phyloP scores from a whole-genome alignment of 2,329 filamentous ascomycete genomes.

The Hymenoscyphus albidus region DNA sequence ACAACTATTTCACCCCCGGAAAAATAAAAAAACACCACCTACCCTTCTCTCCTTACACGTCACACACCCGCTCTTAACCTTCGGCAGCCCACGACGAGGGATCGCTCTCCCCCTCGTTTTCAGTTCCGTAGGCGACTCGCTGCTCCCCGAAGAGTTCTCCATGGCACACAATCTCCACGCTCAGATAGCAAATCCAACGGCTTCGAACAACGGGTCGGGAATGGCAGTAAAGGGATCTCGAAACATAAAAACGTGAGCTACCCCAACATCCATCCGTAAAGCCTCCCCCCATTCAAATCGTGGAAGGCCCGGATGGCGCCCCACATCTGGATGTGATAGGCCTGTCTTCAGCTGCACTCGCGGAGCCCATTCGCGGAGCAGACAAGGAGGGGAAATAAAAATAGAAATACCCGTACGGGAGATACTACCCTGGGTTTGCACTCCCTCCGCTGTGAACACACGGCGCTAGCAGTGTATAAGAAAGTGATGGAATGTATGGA shows the following conservation, averaged over 20 bases:
- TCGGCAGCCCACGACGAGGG: slow-evolving; percentile 1
- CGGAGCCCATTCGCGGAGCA: background rate
- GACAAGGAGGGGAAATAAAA: background rate
- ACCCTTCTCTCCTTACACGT: slow-evolving; percentile 1
- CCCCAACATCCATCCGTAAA: background rate
- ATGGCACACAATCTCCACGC: background rate
- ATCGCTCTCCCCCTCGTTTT: background rate
- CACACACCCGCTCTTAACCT: background rate
- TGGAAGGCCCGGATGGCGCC: background rate
- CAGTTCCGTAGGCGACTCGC: background rate
- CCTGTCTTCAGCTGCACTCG: background rate
- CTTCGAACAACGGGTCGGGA: background rate
- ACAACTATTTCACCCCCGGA: background rate
- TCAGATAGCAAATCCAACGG: background rate
- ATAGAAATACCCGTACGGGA: background rate
- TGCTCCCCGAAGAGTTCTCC: background rate
- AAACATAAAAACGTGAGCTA: background rate
- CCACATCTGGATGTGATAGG: background rate
- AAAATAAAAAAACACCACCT: background rate
- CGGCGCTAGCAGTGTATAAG: background rate
- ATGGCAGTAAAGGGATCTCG: background rate
- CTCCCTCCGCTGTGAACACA: background rate
- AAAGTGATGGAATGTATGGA: background rate
- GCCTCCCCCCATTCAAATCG: background rate
- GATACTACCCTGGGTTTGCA: background rate